phyloP scores from a whole-genome alignment of 1,139 yeast genomes.

The Arxiozyma bovina region DNA sequence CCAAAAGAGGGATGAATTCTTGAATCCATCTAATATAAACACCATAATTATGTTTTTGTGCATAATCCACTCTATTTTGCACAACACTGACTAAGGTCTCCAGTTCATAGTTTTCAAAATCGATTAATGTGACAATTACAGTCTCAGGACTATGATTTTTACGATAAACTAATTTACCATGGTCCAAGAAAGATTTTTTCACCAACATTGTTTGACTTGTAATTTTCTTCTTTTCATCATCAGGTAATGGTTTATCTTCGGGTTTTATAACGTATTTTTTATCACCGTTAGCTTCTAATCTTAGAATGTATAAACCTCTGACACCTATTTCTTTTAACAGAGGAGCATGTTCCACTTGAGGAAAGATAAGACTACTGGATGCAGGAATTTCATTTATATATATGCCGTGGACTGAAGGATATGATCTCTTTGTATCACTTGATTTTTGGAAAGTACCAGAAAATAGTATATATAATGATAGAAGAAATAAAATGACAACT shows the following conservation, averaged over 20 bases:
- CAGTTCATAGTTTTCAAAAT: conserved; percentile 58
- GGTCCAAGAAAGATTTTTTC: conserved; percentile 52
- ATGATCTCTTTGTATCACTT: conserved; percentile 1
- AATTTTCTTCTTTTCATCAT: conserved; percentile 34
- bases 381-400: conserved; percentile 40
- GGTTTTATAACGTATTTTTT: conserved; percentile 39
- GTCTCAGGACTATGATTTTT: conserved; percentile 51
- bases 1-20: conserved; percentile 59
- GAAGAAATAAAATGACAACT: neutral
- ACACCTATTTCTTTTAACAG: conserved; percentile 48
- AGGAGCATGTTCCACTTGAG: conserved; percentile 59
- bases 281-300: conserved; percentile 37
- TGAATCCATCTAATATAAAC: conserved; percentile 73
- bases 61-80: conserved; percentile 76
- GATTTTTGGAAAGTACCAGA: neutral
- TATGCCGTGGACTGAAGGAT: conserved; percentile 35
- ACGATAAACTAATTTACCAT: conserved; percentile 50
- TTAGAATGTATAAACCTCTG: conserved; percentile 41
- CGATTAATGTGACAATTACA: conserved; percentile 73
- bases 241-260: conserved; percentile 38
- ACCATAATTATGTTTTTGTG: conserved; percentile 66
- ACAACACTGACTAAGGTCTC: conserved; percentile 56
- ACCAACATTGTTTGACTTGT: conserved; percentile 37
- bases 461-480: neutral
- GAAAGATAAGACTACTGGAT: conserved; percentile 48